Evolutionary conservation across 2,329 filamentous ascomycete species (phyloP).

Genomic region (Pseudocercospora fuligena): DNA sequence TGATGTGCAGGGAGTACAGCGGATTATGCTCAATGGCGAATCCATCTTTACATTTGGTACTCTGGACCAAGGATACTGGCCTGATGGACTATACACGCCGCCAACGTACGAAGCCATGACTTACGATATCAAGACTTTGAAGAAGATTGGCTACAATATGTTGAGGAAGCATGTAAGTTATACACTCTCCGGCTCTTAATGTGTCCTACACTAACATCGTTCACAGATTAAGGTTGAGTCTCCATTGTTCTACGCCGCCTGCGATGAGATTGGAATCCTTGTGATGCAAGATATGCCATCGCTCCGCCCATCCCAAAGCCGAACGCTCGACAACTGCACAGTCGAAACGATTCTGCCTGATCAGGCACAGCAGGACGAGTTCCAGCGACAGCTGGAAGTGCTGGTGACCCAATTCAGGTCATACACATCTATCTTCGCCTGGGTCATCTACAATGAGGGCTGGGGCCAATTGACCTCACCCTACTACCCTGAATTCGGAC

Average conservation of each 20-base stretch:
- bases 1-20: conserved; percentile 61
- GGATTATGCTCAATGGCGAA: conserved; percentile 70
- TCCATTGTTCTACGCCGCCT: conserved; percentile 70
- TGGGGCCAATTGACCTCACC: conserved; percentile 64
- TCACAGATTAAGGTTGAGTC: conserved; percentile 66
- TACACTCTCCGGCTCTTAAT: not conserved
- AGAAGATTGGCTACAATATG: conserved; percentile 71
- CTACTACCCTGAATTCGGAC: conserved; percentile 58
- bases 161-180: conserved; percentile 64
- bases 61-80: conserved; percentile 72
- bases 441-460: conserved; percentile 74
- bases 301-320: conserved; percentile 50
- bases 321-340: conserved; percentile 36
- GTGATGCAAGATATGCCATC: conserved; percentile 76
- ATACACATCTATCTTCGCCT: conserved; percentile 68
- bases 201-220: not conserved
- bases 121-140: conserved; percentile 67
- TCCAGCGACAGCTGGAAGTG: conserved; percentile 65
- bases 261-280: conserved; percentile 67
- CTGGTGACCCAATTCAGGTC: conserved; percentile 67
- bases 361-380: conserved; percentile 64
- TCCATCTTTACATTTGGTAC: conserved; percentile 71
- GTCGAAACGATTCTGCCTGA: conserved; percentile 41
- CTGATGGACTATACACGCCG: conserved; percentile 69
- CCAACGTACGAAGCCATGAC: conserved; percentile 71